These are phyloP conservation scores for Paramecium octaurelia DNA, from an alignment of 73 alveolate species.

Conservation along the genomic window DNA sequence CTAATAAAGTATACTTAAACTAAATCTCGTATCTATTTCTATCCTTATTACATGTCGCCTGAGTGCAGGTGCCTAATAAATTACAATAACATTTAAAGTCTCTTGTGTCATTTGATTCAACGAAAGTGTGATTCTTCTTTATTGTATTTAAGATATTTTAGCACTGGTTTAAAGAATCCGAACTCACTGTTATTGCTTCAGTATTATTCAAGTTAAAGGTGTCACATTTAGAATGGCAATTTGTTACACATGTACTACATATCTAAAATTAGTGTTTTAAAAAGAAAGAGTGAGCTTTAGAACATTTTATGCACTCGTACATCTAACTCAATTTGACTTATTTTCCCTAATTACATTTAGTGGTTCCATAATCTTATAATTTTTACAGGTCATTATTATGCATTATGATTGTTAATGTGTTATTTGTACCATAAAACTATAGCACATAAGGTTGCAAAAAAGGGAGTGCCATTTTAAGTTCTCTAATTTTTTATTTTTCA, in stretches of 20 bases:
- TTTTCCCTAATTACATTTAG: constrained; percentile 31
- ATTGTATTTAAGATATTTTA: neutral
- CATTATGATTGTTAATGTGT: neutral
- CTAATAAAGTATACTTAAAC: neutral
- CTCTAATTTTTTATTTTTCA: neutral
- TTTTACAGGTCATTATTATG: neutral
- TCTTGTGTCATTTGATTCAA: neutral
- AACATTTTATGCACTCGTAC: neutral
- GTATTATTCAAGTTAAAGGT: neutral
- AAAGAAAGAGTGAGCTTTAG: neutral
- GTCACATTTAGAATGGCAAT: neutral
- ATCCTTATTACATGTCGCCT: neutral
- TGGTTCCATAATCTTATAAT: neutral
- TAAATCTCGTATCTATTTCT: neutral
- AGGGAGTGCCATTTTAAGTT: neutral
- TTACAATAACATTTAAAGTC: neutral
- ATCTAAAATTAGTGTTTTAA: neutral
- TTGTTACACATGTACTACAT: neutral
- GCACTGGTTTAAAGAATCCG: neutral
- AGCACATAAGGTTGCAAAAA: neutral
- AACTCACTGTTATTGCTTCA: neutral
- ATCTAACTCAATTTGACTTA: neutral
- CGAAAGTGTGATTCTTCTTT: neutral
- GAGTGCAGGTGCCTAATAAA: neutral
- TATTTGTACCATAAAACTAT: neutral